Conservation (phyloP, 495 filamentous ascomycete genomes). For the Daldinia vernicosa region DNA sequence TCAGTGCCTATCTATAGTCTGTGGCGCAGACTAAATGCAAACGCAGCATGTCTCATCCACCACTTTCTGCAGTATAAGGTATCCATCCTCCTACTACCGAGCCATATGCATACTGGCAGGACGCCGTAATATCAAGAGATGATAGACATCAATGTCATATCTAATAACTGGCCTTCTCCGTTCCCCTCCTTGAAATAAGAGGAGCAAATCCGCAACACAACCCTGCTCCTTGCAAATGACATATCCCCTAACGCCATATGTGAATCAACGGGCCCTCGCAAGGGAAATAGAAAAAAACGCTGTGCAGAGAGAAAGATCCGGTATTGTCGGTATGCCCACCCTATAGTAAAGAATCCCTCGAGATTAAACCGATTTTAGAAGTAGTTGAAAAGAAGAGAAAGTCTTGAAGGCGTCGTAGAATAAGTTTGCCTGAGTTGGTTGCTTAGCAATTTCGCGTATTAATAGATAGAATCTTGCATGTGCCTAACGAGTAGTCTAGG, state of each 20-base stretch:
- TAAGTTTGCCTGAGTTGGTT: not conserved
- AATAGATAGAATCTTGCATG: not conserved
- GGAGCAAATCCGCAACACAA: not conserved
- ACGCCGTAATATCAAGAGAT: not conserved
- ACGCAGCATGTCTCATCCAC: not conserved
- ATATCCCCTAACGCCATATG: not conserved
- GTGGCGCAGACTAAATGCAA: not conserved
- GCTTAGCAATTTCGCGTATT: not conserved
- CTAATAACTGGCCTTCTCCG: not conserved
- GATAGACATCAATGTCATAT: not conserved
- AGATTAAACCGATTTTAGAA: not conserved
- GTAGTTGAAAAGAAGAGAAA: not conserved
- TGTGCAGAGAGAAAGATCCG: not conserved
- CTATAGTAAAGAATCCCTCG: not conserved
- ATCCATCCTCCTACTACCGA: not conserved
- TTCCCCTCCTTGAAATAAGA: no score
- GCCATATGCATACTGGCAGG: not conserved
- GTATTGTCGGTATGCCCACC: not conserved
- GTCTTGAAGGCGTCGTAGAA: not conserved
- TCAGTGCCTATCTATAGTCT: not conserved
- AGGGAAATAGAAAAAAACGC: not conserved
- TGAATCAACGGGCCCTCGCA: not conserved
- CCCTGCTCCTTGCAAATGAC: not conserved
- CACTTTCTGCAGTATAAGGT: not conserved
- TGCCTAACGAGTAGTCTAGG: not conserved